Evolutionary conservation across 352 stramenopile species (phyloP).

Genomic region (Phytophthora syringae): DNA sequence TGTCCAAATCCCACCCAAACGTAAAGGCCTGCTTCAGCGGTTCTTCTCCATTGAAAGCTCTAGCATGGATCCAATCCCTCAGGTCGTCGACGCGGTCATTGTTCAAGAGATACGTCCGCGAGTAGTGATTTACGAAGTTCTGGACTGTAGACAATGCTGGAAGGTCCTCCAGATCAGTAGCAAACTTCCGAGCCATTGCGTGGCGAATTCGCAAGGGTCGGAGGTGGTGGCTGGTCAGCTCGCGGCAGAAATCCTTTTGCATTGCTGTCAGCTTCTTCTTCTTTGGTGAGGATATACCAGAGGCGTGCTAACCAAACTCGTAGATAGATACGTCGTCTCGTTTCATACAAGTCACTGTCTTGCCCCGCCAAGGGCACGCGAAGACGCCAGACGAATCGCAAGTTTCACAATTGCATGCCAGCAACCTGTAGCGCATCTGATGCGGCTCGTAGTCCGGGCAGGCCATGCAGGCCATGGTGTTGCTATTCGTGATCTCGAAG

Average conservation of each 20-base stretch:
- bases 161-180: not conserved
- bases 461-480: conserved; percentile 3
- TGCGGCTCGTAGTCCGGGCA: not conserved
- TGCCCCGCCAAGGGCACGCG: not conserved
- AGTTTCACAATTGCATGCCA: conserved; percentile 1
- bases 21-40: not conserved
- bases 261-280: conserved; percentile 5
- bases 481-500: conserved; percentile 7
- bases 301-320: not conserved
- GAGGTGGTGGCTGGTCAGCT: not conserved
- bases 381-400: not conserved
- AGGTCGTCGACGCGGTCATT: not conserved
- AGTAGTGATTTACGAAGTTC: not conserved
- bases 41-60: not conserved
- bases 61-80: not conserved
- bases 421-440: conserved; percentile 12
- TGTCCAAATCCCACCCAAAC: not conserved
- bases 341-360: conserved; percentile 1
- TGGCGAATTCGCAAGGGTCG: conserved; percentile 7
- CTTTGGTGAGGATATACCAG: not conserved
- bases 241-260: conserved; percentile 7
- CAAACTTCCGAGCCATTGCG: conserved; percentile 12
- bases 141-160: not conserved
- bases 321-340: conserved; percentile 8
- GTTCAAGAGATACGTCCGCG: not conserved